Evolutionary conservation across 2,329 filamentous ascomycete species (phyloP).

Genomic region (Microdochium trichocladiopsis): DNA sequence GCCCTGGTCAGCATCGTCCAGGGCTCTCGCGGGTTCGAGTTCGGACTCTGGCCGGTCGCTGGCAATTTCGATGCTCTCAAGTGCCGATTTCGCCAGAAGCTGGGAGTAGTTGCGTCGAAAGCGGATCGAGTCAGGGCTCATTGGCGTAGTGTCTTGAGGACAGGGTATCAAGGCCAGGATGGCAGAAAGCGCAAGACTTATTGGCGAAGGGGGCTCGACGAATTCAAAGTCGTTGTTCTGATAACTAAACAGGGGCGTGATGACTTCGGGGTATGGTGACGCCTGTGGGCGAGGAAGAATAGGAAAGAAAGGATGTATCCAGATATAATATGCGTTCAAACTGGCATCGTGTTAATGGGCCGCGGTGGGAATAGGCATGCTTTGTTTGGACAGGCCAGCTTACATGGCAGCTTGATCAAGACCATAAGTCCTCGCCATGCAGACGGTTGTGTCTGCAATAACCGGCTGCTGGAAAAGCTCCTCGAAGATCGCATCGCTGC

Average conservation of each 20-base stretch:
- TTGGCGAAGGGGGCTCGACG: conserved; percentile 30
- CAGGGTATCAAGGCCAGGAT: conserved; percentile 40
- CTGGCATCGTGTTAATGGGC: conserved; percentile 12
- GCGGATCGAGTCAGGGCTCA: conserved; percentile 28
- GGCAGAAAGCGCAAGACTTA: conserved; percentile 38
- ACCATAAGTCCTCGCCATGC: conserved; percentile 33
- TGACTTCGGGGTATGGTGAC: conserved; percentile 21
- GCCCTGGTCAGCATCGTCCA: conserved; percentile 26
- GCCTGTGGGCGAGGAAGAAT: conserved; percentile 35
- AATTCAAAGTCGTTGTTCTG: conserved; percentile 22
- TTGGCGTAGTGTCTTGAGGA: conserved; percentile 27
- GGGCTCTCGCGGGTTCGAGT: conserved; percentile 33
- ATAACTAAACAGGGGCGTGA: conserved; percentile 24
- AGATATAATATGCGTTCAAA: conserved; percentile 43
- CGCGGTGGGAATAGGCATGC: background rate
- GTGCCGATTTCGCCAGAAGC: conserved; percentile 36
- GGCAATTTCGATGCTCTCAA: conserved; percentile 41
- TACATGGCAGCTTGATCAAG: conserved; percentile 30
- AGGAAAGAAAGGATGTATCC: conserved; percentile 42
- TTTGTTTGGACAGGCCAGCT: conserved; percentile 8
- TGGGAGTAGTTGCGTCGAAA: conserved; percentile 40
- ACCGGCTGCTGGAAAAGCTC: conserved; percentile 20
- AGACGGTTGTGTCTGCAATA: conserved; percentile 2
- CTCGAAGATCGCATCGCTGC: conserved; percentile 41
- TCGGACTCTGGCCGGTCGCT: conserved; percentile 37